Base-by-base conservation (phyloP, 2,329 filamentous ascomycete species). In the Aspergillus japonicus region DNA sequence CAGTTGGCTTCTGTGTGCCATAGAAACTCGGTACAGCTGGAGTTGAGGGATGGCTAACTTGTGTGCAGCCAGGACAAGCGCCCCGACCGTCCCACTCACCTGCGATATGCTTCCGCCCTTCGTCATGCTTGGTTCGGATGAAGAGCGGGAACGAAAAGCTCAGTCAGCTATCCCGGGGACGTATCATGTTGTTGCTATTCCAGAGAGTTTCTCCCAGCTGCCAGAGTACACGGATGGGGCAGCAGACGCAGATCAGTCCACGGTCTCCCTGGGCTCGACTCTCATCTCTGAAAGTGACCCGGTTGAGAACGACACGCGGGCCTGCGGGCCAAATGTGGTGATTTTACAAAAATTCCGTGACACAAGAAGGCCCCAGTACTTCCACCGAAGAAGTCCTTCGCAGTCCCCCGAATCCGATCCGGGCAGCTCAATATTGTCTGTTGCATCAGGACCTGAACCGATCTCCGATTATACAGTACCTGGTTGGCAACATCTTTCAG, bases 61-160 rank as follows among this genome's bases (percentile, higher is more conserved):
- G 7, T 21, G n/a, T 16, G 23, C 26, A 47, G 47, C 26, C 8
- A 16, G n/a, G 12, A 31, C 71, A 29, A 67, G 65, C 51, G 62
- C 62, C 24, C 29, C 23, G 14, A 16, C 12, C n/a, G 26, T n/a
- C 44, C 26, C 53, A n/a, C 11, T 29, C 5, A 48, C 64, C 11
- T 68, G 74, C 23, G 82, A 85, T 66, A 70, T 78, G n/a, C 73
- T 86, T 12, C 83, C 84, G 21, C 80, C 81, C 2, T 87, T 86
- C 69, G 71, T 79, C 33, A 69, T 73, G 14, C 76, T 87, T 56
- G 82, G 77, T 1, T 85, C 77, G 29, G 84, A 87, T 61, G 83
- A 85, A 64, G 84, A 86, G 29, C 76, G 84, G 47, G 84, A 87
- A 67, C 78, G 75, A 59, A 86, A 86, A 67, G 84, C 84, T 16